Percentiles rank a stretch among this genome's conserved stretches.
Evolutionary conservation across 1,284 basidiomycete genomes (phyloP).

Genomic region (Cystobasidium sp.): DNA sequence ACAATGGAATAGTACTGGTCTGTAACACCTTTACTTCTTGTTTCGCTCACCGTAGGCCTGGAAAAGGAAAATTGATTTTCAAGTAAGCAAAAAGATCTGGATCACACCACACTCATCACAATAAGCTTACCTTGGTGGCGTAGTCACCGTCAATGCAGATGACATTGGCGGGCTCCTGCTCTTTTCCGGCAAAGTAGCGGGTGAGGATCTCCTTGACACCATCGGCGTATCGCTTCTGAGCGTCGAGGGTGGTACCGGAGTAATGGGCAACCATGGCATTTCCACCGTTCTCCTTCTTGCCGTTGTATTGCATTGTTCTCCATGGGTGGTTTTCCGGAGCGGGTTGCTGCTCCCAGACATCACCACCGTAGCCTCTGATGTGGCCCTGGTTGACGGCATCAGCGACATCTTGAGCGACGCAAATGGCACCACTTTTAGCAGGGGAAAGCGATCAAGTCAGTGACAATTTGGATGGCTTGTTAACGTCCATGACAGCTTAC

Average conservation of each 20-base stretch:
- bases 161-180: conserved; percentile 44
- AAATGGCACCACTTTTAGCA: conserved; percentile 71
- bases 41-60: conserved; percentile 33
- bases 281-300: conserved; percentile 59
- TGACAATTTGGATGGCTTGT: neutral
- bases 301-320: conserved; percentile 81
- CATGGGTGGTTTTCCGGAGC: conserved; percentile 84
- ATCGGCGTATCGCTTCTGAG: conserved; percentile 83
- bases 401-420: conserved; percentile 78
- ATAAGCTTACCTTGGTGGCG: conserved; percentile 52
- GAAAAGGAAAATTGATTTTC: neutral
- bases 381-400: conserved; percentile 76
- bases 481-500: neutral
- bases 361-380: conserved; percentile 64
- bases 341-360: conserved; percentile 57
- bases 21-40: conserved; percentile 27
- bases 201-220: conserved; percentile 80
- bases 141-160: conserved; percentile 53
- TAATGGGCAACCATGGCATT: conserved; percentile 50
- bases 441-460: conserved; percentile 63
- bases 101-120: too few relatives aligned
- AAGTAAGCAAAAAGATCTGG: neutral
- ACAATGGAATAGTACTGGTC: conserved; percentile 11
- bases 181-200: conserved; percentile 70
- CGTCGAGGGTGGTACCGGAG: conserved; percentile 87